phyloP scores from a whole-genome alignment of 805 yeast species.

The Peterozyma toletana region DNA sequence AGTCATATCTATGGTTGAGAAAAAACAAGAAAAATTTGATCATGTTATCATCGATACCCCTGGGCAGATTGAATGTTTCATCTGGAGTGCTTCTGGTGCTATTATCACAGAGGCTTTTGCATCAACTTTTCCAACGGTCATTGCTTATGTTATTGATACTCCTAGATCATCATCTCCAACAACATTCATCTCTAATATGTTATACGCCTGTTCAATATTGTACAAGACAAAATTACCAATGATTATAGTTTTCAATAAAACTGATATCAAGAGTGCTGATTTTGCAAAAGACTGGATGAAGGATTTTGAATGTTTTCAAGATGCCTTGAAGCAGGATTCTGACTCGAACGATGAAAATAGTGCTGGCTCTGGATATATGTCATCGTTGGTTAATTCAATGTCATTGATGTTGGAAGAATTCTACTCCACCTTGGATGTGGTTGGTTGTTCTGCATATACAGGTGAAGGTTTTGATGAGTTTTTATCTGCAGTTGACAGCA shows the following conservation, averaged over 20 bases:
- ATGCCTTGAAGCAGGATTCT: constrained; percentile 60
- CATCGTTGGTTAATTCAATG: constrained; percentile 89
- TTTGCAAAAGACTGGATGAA: constrained; percentile 97
- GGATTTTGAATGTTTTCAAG: constrained; percentile 89
- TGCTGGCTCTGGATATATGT: constrained; percentile 82
- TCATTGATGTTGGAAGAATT: constrained; percentile 94
- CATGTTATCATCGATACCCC: constrained; percentile 94
- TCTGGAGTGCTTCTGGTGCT: constrained; percentile 97
- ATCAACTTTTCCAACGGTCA: constrained; percentile 88
- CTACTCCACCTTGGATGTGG: constrained; percentile 86
- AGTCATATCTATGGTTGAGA: constrained; percentile 79
- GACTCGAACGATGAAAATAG: constrained; percentile 58
- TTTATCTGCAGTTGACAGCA: constrained; percentile 72
- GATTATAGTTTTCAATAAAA: constrained; percentile 93
- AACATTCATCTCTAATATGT: constrained; percentile 96
- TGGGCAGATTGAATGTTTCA: constrained; percentile 97
- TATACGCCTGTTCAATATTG: constrained; percentile 93
- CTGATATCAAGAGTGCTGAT: constrained; percentile 77
- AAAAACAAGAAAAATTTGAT: constrained; percentile 49
- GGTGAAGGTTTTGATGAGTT: constrained; percentile 95
- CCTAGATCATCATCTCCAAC: constrained; percentile 93
- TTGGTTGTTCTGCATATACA: constrained; percentile 86
- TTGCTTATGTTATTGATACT: constrained; percentile 94
- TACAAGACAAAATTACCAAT: constrained; percentile 95
- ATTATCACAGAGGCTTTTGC: constrained; percentile 97